A percentile compares a stretch with the other conserved stretches of the same genome.
phyloP scores from a whole-genome alignment of 768 basidiomycete species.

The Pleurotus djamor region DNA sequence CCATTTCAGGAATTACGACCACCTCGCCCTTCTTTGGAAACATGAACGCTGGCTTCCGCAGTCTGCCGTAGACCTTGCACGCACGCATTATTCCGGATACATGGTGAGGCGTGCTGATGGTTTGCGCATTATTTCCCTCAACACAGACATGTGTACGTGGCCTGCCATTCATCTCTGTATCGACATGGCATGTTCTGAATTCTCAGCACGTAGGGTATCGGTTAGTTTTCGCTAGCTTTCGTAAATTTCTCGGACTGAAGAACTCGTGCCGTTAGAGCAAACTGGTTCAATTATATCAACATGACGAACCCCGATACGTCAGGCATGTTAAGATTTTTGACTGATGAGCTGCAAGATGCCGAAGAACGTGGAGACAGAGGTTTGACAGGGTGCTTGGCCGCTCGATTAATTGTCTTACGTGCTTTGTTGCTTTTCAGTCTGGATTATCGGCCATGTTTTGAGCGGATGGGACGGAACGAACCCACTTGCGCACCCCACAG shows the following conservation, averaged over 20 bases:
- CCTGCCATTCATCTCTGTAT: neutral
- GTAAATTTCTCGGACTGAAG: neutral
- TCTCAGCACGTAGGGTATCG: slow-evolving; percentile 27
- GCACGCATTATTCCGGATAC: slow-evolving; percentile 70
- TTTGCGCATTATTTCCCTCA: slow-evolving; percentile 68
- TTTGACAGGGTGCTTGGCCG: slow-evolving; percentile 19
- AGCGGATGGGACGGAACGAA: slow-evolving; percentile 67
- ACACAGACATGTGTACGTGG: slow-evolving; percentile 71
- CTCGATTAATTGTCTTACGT: neutral
- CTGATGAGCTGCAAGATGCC: slow-evolving; percentile 74
- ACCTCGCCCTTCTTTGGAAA: slow-evolving; percentile 68
- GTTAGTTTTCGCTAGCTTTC: slow-evolving; percentile 15
- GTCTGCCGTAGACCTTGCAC: slow-evolving; percentile 52
- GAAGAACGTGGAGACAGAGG: slow-evolving; percentile 77
- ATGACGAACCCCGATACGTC: slow-evolving; percentile 66
- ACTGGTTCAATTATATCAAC: slow-evolving; percentile 79
- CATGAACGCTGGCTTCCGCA: slow-evolving; percentile 68
- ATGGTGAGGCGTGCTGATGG: slow-evolving; percentile 68
- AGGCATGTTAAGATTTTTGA: slow-evolving; percentile 76
- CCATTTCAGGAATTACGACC: slow-evolving; percentile 67
- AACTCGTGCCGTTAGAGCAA: slow-evolving; percentile 36
- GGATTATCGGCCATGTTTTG: slow-evolving; percentile 61
- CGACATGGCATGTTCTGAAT: too few relatives aligned
- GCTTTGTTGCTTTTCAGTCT: slow-evolving; percentile 23
- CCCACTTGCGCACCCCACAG: slow-evolving; percentile 58